These are phyloP conservation scores for Termitomyces sp. DNA, from an alignment of 768 basidiomycete species.

Conservation along the genomic window DNA sequence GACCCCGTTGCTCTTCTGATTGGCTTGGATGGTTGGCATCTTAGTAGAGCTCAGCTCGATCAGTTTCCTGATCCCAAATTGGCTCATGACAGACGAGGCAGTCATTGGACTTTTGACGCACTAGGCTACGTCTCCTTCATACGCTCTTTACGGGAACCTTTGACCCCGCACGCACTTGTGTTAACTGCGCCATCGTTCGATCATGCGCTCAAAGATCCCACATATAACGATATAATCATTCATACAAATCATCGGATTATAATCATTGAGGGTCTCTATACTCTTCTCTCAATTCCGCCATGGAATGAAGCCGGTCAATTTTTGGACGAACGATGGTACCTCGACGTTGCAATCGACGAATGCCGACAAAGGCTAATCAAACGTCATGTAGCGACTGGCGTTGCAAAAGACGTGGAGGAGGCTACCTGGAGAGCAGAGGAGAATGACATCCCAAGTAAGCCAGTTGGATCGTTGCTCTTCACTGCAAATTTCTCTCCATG, in stretches of 20 bases:
- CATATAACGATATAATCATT: slow-evolving; percentile 52
- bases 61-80: slow-evolving; percentile 67
- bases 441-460: slow-evolving; percentile 73
- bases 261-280: slow-evolving; percentile 88
- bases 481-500: background rate
- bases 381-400: slow-evolving; percentile 75
- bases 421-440: slow-evolving; percentile 68
- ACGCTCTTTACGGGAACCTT: slow-evolving; percentile 40
- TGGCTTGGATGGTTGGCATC: slow-evolving; percentile 91
- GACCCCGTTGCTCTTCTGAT: slow-evolving; percentile 54
- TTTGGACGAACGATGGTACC: slow-evolving; percentile 78
- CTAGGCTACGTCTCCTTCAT: slow-evolving; percentile 68
- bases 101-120: slow-evolving; percentile 89
- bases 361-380: slow-evolving; percentile 58
- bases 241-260: slow-evolving; percentile 67
- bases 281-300: slow-evolving; percentile 64
- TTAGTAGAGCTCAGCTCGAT: slow-evolving; percentile 74
- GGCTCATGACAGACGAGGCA: slow-evolving; percentile 79
- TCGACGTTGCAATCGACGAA: slow-evolving; percentile 51
- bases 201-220: slow-evolving; percentile 85
- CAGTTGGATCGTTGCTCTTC: background rate
- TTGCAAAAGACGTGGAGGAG: slow-evolving; percentile 59
- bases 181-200: slow-evolving; percentile 80
- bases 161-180: slow-evolving; percentile 17
- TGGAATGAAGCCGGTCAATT: slow-evolving; percentile 64